phyloP scores from a whole-genome alignment of 2,329 filamentous ascomycete species.

The Cladosporium oxysporum region DNA sequence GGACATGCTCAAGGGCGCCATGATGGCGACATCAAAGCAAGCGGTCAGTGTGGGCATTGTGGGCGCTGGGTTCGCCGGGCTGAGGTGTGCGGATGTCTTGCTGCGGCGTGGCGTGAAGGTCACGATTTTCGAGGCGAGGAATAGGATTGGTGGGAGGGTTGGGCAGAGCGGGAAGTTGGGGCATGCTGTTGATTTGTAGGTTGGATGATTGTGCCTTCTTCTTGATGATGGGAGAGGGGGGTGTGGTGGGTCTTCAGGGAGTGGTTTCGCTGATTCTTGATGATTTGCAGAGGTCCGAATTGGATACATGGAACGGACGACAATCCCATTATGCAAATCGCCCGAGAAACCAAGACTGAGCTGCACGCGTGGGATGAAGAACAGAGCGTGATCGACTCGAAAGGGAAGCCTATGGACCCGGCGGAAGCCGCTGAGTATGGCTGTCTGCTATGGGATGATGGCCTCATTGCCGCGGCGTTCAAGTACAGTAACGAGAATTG shows the following conservation, averaged over 20 bases:
- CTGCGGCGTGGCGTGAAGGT: constrained; percentile 66
- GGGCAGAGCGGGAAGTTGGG: constrained; percentile 46
- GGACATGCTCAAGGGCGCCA: constrained; percentile 22
- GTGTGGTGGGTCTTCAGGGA: too few relatives aligned
- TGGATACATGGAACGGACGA: constrained; percentile 75
- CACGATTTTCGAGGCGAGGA: constrained; percentile 68
- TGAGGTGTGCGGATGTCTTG: constrained; percentile 70
- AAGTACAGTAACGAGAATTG: constrained; percentile 62
- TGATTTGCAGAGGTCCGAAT: constrained; percentile 63
- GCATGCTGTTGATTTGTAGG: constrained; percentile 60
- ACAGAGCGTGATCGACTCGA: constrained; percentile 59
- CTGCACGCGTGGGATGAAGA: constrained; percentile 56
- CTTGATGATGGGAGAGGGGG: not conserved
- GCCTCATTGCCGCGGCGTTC: constrained; percentile 68
- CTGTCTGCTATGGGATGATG: constrained; percentile 60
- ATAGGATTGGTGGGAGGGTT: constrained; percentile 65
- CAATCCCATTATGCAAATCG: constrained; percentile 70
- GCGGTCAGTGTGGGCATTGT: constrained; percentile 58
- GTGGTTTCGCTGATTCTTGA: not conserved
- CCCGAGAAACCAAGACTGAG: constrained; percentile 59
- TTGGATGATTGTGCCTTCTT: constrained; percentile 13
- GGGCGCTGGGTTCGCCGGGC: constrained; percentile 68
- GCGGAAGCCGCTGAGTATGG: constrained; percentile 43
- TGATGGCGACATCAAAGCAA: constrained; percentile 17
- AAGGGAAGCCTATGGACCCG: constrained; percentile 54